Evolutionary conservation across 208 protist species (phyloP).

Genomic region (Angomonas ambiguus): DNA sequence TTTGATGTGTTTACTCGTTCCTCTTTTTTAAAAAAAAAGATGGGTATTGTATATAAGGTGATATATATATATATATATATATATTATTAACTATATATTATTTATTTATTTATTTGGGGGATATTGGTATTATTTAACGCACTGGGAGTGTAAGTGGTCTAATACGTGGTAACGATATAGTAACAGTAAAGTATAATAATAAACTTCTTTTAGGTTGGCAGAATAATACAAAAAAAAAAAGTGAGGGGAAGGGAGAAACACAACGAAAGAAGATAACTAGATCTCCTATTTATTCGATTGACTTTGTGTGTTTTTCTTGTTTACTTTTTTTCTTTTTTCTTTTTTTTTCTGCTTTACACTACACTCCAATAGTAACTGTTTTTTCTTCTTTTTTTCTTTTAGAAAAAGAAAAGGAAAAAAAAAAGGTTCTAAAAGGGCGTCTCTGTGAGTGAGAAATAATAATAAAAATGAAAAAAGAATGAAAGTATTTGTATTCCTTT

Average conservation of each 20-base stretch:
- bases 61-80: not conserved
- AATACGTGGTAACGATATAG: not conserved
- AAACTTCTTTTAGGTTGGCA: too few relatives aligned
- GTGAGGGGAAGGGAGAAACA: not conserved
- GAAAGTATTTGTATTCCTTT: too few relatives aligned
- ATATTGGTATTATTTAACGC: not conserved
- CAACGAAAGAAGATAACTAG: not conserved
- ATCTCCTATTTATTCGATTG: not conserved
- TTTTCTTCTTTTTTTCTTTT: constrained; percentile 3
- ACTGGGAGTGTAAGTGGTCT: not conserved
- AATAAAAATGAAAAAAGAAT: not conserved
- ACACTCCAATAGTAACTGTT: not conserved
- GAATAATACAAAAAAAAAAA: constrained; percentile 12
- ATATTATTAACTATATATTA: not conserved
- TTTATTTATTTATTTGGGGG: constrained; percentile 3
- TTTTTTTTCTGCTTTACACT: not conserved
- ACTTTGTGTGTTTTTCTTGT: constrained; percentile 5
- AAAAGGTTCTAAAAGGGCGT: not conserved
- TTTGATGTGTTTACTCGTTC: not conserved
- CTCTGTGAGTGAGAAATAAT: too few relatives aligned
- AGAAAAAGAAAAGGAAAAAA: too few relatives aligned
- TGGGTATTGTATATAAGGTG: too few relatives aligned
- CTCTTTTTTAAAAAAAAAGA: not conserved
- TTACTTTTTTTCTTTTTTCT: not conserved
- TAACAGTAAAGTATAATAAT: constrained; percentile 8